phyloP scores from a whole-genome alignment of 2,329 filamentous ascomycete species.

The Apiospora rasikravindrae region DNA sequence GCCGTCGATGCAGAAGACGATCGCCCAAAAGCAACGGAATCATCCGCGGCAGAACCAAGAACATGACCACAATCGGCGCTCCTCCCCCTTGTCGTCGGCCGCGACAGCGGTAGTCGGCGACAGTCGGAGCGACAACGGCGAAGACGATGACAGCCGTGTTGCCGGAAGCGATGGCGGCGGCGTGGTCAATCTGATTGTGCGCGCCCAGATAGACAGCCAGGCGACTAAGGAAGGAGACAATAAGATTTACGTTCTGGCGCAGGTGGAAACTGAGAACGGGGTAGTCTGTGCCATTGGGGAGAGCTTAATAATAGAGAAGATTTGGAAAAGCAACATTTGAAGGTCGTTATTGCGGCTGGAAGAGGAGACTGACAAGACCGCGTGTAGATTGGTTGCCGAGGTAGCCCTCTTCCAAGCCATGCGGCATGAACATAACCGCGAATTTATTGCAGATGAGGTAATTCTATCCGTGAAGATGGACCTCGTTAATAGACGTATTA shows the following conservation, averaged over 20 bases:
- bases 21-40: too few species aligned
- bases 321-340: not conserved
- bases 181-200: not conserved
- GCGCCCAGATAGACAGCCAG: not conserved
- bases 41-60: too few species aligned
- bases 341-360: not conserved
- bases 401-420: too few species aligned
- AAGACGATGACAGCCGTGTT: too few species aligned
- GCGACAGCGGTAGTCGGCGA: not conserved
- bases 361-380: not conserved
- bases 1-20: too few species aligned
- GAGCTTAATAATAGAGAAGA: not conserved
- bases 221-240: not conserved
- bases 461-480: too few species aligned
- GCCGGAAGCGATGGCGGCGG: not conserved
- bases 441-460: too few species aligned
- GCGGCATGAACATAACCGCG: too few species aligned
- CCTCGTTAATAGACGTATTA: too few species aligned
- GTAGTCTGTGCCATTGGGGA: not conserved
- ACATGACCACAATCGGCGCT: not conserved
- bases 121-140: not conserved
- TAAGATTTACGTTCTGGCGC: not conserved
- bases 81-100: not conserved
- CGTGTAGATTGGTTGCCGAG: not conserved
- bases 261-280: not conserved